Percentiles rank a stretch among this genome's conserved stretches.
Conservation (phyloP, 345 rosid species). For the Syzygium aqueum region DNA sequence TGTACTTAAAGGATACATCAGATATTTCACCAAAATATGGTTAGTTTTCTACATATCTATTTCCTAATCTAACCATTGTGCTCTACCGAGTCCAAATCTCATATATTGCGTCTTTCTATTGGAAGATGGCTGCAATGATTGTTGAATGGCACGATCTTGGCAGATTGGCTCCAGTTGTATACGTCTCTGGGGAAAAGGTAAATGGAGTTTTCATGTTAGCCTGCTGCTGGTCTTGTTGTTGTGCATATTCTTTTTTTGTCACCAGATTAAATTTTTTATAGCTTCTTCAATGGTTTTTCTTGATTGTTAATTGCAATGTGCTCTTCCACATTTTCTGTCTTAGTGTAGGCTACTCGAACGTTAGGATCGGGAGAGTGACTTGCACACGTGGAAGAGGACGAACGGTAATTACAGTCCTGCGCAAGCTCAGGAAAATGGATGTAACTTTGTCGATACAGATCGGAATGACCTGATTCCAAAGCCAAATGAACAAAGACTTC, state of each 20-base stretch:
- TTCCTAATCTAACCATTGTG: neutral
- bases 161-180: constrained; percentile 55
- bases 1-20: neutral
- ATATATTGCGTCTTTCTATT: neutral
- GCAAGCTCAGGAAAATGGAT: too few species aligned
- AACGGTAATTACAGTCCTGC: too few species aligned
- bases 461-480: too few species aligned
- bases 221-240: neutral
- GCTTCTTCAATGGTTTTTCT: neutral
- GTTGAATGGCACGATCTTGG: constrained; percentile 29
- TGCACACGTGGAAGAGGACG: too few species aligned
- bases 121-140: constrained; percentile 67
- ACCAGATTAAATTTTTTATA: neutral
- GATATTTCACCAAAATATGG: neutral
- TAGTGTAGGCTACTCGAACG: too few species aligned
- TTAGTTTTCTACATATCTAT: neutral
- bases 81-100: too few species aligned
- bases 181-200: constrained; percentile 97
- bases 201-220: neutral
- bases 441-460: too few species aligned
- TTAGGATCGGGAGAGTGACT: too few species aligned
- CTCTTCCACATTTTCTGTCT: too few species aligned
- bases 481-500: too few species aligned
- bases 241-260: neutral
- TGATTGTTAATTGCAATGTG: too few species aligned